phyloP scores from a whole-genome alignment of 805 yeast species.

The Yamadazyma nakazawae region DNA sequence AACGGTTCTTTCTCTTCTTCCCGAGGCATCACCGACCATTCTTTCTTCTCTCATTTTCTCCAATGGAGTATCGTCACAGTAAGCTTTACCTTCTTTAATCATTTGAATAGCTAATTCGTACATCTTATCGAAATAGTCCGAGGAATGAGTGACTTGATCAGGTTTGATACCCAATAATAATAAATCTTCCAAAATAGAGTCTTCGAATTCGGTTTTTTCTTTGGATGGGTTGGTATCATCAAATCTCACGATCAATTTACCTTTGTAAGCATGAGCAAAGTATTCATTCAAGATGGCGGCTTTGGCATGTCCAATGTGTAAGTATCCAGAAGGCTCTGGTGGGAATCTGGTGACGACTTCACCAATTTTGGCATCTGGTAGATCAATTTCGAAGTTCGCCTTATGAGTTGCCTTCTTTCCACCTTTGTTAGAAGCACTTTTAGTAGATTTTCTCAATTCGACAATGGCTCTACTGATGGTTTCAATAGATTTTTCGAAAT shows the following conservation, averaged over 20 bases:
- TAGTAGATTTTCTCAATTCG: conserved; percentile 66
- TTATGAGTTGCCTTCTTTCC: conserved; percentile 85
- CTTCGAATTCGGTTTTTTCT: conserved; percentile 93
- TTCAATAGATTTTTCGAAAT: conserved; percentile 70
- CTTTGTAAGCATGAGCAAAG: conserved; percentile 93
- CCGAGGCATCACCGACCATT: conserved; percentile 93
- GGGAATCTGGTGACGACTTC: conserved; percentile 98
- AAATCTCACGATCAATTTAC: conserved; percentile 93
- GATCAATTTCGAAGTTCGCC: conserved; percentile 92
- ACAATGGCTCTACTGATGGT: conserved; percentile 62
- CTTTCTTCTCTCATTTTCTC: conserved; percentile 98
- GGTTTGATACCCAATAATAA: conserved; percentile 89
- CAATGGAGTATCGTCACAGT: conserved; percentile 93
- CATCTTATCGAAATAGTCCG: conserved; percentile 91
- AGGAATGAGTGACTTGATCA: conserved; percentile 82
- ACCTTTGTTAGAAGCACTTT: conserved; percentile 47
- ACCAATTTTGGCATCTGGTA: conserved; percentile 88
- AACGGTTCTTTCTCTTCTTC: conserved; percentile 86
- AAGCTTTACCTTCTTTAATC: conserved; percentile 95
- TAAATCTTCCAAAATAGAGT: conserved; percentile 90
- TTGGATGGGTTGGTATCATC: conserved; percentile 98
- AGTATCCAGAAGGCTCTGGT: conserved; percentile 98
- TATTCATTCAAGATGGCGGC: conserved; percentile 96
- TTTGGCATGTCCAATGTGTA: conserved; percentile 98
- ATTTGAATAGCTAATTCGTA: conserved; percentile 78